Evolutionary conservation across 2,329 filamentous ascomycete species (phyloP), one percentile per base, ranked within the genome.

Genomic region (Tolypocladium pustulatum): DNA sequence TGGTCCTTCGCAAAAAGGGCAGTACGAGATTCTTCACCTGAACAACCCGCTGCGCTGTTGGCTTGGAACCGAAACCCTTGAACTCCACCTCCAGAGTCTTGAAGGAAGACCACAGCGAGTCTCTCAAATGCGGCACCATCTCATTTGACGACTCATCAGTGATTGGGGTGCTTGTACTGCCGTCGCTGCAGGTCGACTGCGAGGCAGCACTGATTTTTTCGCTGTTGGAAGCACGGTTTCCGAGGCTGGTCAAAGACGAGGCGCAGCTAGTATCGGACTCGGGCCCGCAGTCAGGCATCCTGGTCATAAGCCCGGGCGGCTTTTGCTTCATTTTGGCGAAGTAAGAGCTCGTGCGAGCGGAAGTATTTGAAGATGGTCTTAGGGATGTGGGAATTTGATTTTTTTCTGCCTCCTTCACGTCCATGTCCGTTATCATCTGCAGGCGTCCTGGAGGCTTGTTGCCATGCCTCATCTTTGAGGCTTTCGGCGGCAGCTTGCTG

Each of bases 1-100:
- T 81, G 65, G 91, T 86, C 56, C 82, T 85, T 59, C 84, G 81
- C 51, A 97, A 75, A 66, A 96, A 96, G 0, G 91, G 89, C 22
- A 96, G 73, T 4, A 96, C 78, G 1, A 82, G 79, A 9, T 80
- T 80, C 40, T 91, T 86, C 59, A 96, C 81, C 53, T 92, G 81
- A 62, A 85, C 86, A 62, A 90, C 88, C 68, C 91, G 91, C 64
- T 91, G 77, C 0, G 86, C 78, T 10, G 76, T 88, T 38, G 86
- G 84, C 72, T 91, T 95, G 59, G 83, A 78, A 62, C 86, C 81
- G 65, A 96, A 95, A 62, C 72, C 78, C 72, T 66, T 69, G 37
- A 69, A 68, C 38, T 76, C 74, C n/a, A 75, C 67, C 53, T 85
- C 81, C 27, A 85, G 72, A 15, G 75, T 75, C 62, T 79, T 81